These are phyloP conservation scores for Hirsutella thompsonii DNA, from an alignment of 2,329 filamentous ascomycete species.

Conservation along the genomic window DNA sequence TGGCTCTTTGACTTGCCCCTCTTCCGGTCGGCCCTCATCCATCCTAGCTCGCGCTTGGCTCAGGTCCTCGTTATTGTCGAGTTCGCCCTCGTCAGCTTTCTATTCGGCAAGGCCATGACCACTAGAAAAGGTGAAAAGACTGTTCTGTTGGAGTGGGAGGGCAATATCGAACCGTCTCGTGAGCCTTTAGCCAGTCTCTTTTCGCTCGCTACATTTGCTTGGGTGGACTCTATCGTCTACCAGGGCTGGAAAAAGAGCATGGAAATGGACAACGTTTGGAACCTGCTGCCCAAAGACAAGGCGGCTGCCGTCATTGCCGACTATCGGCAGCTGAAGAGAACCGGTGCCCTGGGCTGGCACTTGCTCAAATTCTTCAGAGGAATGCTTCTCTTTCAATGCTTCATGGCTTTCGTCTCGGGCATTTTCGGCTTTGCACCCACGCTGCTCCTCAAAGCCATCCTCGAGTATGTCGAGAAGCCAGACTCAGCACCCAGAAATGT, in stretches of 20 bases:
- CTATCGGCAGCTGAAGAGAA: conserved; percentile 79
- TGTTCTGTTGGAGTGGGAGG: conserved; percentile 79
- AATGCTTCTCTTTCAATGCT: conserved; percentile 61
- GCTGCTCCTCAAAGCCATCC: conserved; percentile 75
- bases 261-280: conserved; percentile 83
- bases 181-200: conserved; percentile 83
- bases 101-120: conserved; percentile 64
- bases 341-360: conserved; percentile 64
- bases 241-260: conserved; percentile 76
- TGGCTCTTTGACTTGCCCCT: conserved; percentile 67
- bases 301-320: conserved; percentile 66
- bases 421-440: conserved; percentile 87
- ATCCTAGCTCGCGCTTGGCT: conserved; percentile 51
- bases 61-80: conserved; percentile 57
- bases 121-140: conserved; percentile 88
- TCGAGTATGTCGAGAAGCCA: conserved; percentile 87
- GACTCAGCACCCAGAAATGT: conserved; percentile 66
- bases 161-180: conserved; percentile 71
- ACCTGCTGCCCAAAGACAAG: conserved; percentile 77
- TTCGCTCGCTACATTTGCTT: conserved; percentile 76
- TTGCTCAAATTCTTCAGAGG: conserved; percentile 74
- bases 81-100: conserved; percentile 60
- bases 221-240: conserved; percentile 84
- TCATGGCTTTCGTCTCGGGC: conserved; percentile 68
- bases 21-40: conserved; percentile 76